phyloP scores from a whole-genome alignment of 805 yeast genomes.

The Lachancea sp. region DNA sequence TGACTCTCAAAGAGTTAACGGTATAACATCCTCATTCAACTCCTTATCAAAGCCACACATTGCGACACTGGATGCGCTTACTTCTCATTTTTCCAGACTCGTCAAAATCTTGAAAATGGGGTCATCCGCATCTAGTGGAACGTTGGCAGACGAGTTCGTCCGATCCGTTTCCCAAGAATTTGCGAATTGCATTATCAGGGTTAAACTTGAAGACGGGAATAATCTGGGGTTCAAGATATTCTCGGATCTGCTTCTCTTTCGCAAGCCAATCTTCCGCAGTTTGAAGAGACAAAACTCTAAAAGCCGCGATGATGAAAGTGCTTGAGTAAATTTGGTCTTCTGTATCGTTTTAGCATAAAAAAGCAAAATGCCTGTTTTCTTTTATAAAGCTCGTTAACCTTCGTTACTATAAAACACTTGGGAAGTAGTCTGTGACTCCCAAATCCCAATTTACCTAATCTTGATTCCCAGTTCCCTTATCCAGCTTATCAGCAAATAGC shows the following conservation, averaged over 20 bases:
- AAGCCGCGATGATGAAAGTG: slow-evolving; percentile 3
- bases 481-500: slow-evolving; percentile 21
- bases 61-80: slow-evolving; percentile 75
- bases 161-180: slow-evolving; percentile 57
- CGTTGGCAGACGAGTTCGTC: slow-evolving; percentile 35
- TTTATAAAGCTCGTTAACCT: background rate
- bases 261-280: slow-evolving; percentile 59
- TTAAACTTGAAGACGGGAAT: slow-evolving; percentile 47
- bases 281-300: slow-evolving; percentile 36
- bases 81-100: slow-evolving; percentile 65
- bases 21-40: slow-evolving; percentile 57
- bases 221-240: slow-evolving; percentile 53
- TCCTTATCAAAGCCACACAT: slow-evolving; percentile 65
- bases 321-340: background rate
- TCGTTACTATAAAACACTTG: background rate
- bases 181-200: slow-evolving; percentile 48
- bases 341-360: background rate
- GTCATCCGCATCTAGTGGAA: slow-evolving; percentile 27
- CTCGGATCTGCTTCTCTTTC: slow-evolving; percentile 53
- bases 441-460: background rate
- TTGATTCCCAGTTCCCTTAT: background rate
- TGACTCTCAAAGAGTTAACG: slow-evolving; percentile 43
- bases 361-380: background rate
- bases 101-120: slow-evolving; percentile 46
- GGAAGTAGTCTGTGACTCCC: background rate